phyloP scores from a whole-genome alignment of 176 grass and related monocot species.

The Oryza longistaminata region DNA sequence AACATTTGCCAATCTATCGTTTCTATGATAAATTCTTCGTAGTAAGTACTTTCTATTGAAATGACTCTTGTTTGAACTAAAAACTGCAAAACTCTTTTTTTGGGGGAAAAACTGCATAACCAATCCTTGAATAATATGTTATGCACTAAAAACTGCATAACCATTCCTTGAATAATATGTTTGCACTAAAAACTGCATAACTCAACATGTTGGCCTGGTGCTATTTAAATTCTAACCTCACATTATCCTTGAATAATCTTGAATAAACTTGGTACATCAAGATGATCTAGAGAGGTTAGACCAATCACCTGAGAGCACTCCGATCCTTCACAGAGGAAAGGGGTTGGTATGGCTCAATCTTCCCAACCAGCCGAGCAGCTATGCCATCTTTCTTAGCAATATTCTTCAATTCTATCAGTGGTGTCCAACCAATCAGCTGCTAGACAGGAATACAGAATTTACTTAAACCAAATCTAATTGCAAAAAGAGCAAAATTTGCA shows the following conservation, averaged over 20 bases:
- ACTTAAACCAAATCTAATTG: conserved; percentile 8
- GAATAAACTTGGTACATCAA: neutral
- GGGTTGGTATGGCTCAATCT: conserved; percentile 80
- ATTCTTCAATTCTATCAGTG: conserved; percentile 71
- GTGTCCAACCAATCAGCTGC: conserved; percentile 91
- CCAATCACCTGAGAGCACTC: conserved; percentile 63
- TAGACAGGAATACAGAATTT: conserved; percentile 28
- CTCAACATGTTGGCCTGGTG: neutral
- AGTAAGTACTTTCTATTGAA: neutral
- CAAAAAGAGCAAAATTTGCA: neutral
- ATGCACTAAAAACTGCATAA: neutral
- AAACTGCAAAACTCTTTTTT: neutral
- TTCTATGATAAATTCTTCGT: neutral
- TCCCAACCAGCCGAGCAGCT: conserved; percentile 61
- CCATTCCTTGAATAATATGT: neutral
- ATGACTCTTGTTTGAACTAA: neutral
- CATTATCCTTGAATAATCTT: neutral
- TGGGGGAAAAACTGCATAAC: neutral
- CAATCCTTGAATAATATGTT: neutral
- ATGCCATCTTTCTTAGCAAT: conserved; percentile 66
- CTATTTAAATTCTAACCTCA: neutral
- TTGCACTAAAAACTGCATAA: neutral
- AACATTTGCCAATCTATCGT: neutral
- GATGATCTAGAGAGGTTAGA: neutral
- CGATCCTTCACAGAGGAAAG: conserved; percentile 85